Base-by-base conservation (phyloP, 129 eudicot species). In the Saposhnikovia divaricata region DNA sequence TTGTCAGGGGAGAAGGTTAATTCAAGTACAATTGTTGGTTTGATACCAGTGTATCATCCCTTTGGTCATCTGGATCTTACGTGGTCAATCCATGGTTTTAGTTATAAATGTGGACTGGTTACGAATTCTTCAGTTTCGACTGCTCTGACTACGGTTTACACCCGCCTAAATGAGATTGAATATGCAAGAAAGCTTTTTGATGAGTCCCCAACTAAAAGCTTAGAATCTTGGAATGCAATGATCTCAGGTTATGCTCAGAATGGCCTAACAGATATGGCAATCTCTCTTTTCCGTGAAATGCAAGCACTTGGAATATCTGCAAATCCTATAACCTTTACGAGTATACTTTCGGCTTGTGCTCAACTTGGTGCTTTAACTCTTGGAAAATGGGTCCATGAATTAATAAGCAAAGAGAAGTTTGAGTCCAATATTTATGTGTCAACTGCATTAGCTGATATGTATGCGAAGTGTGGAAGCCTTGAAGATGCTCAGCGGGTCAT, bases 171-270 rank as follows among this genome's bases (percentile, higher is more conserved):
- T 70, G 98, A 96, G 85, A 85, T 87, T 53, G 89, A 87, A 45
- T 78, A 47, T 72, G 91, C 98, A 38, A 87, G 91, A 82, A 84
- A 82, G 80, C 83, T 96, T 43, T 96, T 96, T 40, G 90, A 96
- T 79, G 98, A 92, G 81, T 88, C 91, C 74, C 85, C 89, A 18
- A 85, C 87, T 45, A 96, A 88, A 82, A 86, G 91, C 81, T 78
- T 96, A 72, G 93, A 89, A 23, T 86, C 97, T 72, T 96, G 99
- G 98, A 92, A 96, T 63, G 94, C 99, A 48, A 96, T 96, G 99
- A 92, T 96, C 39, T 96, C 99, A 9, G 99, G 98, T 63, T 90
- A 96, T 79, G 89, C 99, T 34, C 99, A 96, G 77, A 92, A 92
- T 85, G 99, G 99, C 43, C 65, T 86, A 39, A 89, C 96, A 11